Evolutionary conservation across 495 filamentous ascomycete species (phyloP), one percentile per base, ranked within the genome.

Genomic region (Hyaloscypha hepaticicola): DNA sequence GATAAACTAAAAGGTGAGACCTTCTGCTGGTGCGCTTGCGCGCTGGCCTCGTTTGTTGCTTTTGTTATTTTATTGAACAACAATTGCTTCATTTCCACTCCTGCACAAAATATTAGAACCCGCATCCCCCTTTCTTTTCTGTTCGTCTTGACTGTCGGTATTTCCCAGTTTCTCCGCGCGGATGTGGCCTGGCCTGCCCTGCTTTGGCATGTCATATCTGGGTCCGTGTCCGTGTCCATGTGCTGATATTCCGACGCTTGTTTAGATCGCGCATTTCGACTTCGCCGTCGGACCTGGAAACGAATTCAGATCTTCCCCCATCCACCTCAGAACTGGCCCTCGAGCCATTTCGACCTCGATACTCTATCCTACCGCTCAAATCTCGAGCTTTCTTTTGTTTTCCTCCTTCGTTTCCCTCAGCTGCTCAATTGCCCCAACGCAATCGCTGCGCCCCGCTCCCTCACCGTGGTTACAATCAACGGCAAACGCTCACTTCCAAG

Each of bases 201-300:
- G 50, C 50, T 21, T 26, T 9, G 50, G 7, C 9, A 0, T 29
- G 50, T 9, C 38, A 45, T 45, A 16, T 45, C 38, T 45, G 38
- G 22, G 38, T 45, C 16, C 38, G 12, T 45, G 38, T 19, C 31
- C 19, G 19, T 51, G 48, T 21, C 5, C 48, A 5, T 21, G 19
- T 11, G 58, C 58, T 60, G 58, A 60, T n/a, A n/a, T 60, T 45
- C 26, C 58, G 56, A 59, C 56, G 56, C 38, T 60, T 60, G 58
- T 31, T 60, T 49, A 60, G 58, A 60, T 60, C 41, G 58, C 58
- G 55, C 55, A 16, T 16, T 16, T 45, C 38, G 19, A 33, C 6
- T 16, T 45, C 38, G 14, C 38, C 38, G 38, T 16, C 38, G 11
- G 12, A 4, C 38, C 6, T 16, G 38, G 1, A 45, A 45, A 16